These are phyloP conservation scores for Calonectria montana DNA, from an alignment of 2,329 filamentous ascomycete genomes.

Conservation along the genomic window DNA sequence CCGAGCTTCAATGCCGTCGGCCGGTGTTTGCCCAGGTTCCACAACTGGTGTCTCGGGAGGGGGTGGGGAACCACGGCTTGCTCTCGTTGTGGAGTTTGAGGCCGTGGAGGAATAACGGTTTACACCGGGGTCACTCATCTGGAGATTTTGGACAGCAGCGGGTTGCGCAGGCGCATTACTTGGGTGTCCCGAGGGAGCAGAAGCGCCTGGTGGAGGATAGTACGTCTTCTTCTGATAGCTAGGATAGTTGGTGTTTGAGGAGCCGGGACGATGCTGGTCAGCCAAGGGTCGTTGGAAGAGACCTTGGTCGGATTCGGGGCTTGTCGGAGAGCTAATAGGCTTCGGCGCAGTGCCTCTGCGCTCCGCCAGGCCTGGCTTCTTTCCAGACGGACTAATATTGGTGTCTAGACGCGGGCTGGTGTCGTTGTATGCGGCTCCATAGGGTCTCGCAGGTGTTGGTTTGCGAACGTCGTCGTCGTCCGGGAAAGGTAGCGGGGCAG, in stretches of 20 bases:
- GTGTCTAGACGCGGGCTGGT: slow-evolving; percentile 66
- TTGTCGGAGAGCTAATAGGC: slow-evolving; percentile 84
- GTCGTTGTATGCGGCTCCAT: slow-evolving; percentile 61
- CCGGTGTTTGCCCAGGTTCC: slow-evolving; percentile 75
- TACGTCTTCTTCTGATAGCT: slow-evolving; percentile 69
- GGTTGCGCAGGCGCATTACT: slow-evolving; percentile 45
- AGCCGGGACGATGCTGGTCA: slow-evolving; percentile 54
- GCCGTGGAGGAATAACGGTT: slow-evolving; percentile 82
- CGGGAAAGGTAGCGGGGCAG: slow-evolving; percentile 76
- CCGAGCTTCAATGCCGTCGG: slow-evolving; percentile 87
- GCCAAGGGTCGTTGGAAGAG: slow-evolving; percentile 77
- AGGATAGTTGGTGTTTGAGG: slow-evolving; percentile 57
- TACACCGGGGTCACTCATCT: slow-evolving; percentile 60
- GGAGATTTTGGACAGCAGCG: slow-evolving; percentile 35
- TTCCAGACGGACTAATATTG: slow-evolving; percentile 65
- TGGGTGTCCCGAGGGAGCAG: slow-evolving; percentile 46
- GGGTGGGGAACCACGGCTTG: slow-evolving; percentile 91
- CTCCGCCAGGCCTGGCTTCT: slow-evolving; percentile 79
- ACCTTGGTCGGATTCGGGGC: slow-evolving; percentile 80
- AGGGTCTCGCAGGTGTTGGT: slow-evolving; percentile 57
- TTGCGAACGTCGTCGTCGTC: slow-evolving; percentile 71
- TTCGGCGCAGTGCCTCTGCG: slow-evolving; percentile 84
- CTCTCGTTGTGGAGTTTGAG: slow-evolving; percentile 92
- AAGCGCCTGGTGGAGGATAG: slow-evolving; percentile 66
- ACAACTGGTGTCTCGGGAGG: slow-evolving; percentile 92